Conservation (phyloP, 2,329 filamentous ascomycete genomes). For the Dothiorella sarmentorum region DNA sequence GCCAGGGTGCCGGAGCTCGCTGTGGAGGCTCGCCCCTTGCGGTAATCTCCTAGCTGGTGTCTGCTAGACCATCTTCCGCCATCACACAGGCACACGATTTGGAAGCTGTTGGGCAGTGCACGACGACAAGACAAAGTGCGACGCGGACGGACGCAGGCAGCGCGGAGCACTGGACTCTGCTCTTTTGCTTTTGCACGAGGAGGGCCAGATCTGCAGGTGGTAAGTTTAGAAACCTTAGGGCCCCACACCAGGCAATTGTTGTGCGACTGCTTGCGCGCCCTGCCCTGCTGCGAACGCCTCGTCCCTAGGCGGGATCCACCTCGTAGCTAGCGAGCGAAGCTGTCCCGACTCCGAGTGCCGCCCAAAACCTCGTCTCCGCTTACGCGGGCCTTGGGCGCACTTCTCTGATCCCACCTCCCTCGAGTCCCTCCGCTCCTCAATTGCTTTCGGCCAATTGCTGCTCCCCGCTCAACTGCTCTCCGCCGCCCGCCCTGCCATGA, state of each 20-base stretch:
- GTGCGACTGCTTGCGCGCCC: not conserved
- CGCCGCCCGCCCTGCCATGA: not conserved
- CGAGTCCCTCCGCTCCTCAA: not conserved
- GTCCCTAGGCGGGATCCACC: not conserved
- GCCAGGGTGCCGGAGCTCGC: not conserved
- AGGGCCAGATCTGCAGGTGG: not conserved
- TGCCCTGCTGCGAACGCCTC: slow-evolving; percentile 1
- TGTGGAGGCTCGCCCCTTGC: slow-evolving; percentile 10
- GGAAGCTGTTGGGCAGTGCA: not conserved
- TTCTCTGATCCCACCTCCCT: not conserved
- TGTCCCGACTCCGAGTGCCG: slow-evolving; percentile 9
- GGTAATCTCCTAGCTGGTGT: not conserved
- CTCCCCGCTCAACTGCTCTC: no score
- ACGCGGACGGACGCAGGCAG: not conserved
- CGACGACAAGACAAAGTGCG: not conserved
- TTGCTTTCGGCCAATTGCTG: not conserved
- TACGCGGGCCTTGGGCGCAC: not conserved
- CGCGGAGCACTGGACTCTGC: not conserved
- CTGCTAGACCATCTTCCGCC: not conserved
- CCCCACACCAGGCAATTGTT: not conserved
- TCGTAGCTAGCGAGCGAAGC: not conserved
- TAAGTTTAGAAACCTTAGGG: slow-evolving; percentile 12
- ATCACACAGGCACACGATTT: not conserved
- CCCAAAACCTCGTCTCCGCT: slow-evolving; percentile 6
- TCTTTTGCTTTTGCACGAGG: not conserved